Evolutionary conservation across 2,329 filamentous ascomycete genomes (phyloP), one percentile per base, ranked within the genome.

Genomic region (Fusarium graminum): DNA sequence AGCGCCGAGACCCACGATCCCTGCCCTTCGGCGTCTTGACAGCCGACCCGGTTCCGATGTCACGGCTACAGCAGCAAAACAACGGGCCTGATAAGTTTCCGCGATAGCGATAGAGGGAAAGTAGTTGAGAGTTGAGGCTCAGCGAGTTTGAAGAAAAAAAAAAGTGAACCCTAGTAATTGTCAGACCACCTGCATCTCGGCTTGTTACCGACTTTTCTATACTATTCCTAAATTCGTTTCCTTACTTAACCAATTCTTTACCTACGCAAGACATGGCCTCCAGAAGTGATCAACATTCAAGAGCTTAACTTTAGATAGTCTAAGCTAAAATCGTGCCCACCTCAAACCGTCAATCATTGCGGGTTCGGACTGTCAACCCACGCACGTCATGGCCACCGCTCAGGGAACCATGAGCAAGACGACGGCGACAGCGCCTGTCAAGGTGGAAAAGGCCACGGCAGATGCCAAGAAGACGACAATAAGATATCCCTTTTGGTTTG

Each of bases 401-500:
- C 54, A 67, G 29, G 58, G 63, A 38, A 47, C 68, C 30, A 56
- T 69, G 45, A 52, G 25, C 63, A 69, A 70, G 22, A 26, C 40
- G 9, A 28, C 59, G 4, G 25, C 40, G 34, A 30, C 42, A 7
- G 46, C 55, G 60, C 55, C 67, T 39, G 61, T 54, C 16, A 67
- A 66, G 59, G 44, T 46, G 28, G 64, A 68, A 41, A 62, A 68
- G 49, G 72, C 74, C 56, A 76, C 79, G 70, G 79, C 40, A 11
- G 59, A 58, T 58, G 59, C 81, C 73, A 80, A 80, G 65, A 74
- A 76, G 64, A 76, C 70, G 30, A 68, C 80, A 4, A 76, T 85
- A 40, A 80, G 81, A 63, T 94, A 94, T 80, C 92, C 92, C 11
- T 94, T 94, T 80, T 98, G 94, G 95, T 98, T 99, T 78, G 95